These are phyloP conservation scores for Boletus reticuloceps DNA, from an alignment of 768 basidiomycete genomes.

Conservation along the genomic window DNA sequence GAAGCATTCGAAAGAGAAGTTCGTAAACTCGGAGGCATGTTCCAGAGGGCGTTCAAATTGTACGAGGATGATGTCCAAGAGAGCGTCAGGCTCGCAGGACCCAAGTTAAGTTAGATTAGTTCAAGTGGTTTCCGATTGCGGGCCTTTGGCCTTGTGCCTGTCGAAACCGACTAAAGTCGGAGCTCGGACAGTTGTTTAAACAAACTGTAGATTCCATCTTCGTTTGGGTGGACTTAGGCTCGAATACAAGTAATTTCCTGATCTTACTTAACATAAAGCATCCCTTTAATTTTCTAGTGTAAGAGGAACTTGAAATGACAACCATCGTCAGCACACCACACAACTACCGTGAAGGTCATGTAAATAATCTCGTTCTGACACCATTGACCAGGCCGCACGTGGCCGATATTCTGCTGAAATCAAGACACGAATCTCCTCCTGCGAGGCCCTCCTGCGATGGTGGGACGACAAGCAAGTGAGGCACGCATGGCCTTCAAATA, in stretches of 20 bases:
- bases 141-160: neutral
- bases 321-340: conserved; percentile 18
- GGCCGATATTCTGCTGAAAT: conserved; percentile 8
- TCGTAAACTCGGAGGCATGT: conserved; percentile 88
- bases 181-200: neutral
- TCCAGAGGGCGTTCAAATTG: conserved; percentile 88
- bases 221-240: neutral
- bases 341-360: neutral
- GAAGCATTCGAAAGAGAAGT: conserved; percentile 89
- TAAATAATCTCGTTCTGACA: conserved; percentile 10
- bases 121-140: neutral
- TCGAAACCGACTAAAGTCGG: neutral
- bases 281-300: neutral
- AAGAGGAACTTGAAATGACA: neutral
- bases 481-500: conserved; percentile 31
- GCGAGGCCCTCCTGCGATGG: conserved; percentile 18
- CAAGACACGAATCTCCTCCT: conserved; percentile 11
- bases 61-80: conserved; percentile 85
- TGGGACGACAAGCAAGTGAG: conserved; percentile 19
- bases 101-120: conserved; percentile 36
- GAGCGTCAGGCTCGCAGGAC: conserved; percentile 82
- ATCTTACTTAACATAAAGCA: too few species aligned
- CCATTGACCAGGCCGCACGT: neutral
- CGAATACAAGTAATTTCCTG: neutral
- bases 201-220: neutral